Evolutionary conservation across 306 rosid species (phyloP).

Genomic region (Casuarina equisetifolia): DNA sequence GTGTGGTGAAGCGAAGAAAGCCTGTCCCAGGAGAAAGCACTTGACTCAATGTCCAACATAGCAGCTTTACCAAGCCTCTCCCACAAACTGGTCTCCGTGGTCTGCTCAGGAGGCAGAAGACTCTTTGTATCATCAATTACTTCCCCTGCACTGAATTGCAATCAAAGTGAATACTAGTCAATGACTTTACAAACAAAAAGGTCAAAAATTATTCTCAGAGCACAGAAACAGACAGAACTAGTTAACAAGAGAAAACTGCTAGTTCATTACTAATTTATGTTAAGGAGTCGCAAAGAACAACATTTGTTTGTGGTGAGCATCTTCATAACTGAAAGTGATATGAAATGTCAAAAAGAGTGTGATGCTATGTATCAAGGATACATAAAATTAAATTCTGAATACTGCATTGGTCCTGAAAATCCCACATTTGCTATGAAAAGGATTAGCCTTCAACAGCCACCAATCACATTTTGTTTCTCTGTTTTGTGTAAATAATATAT

Average conservation of each 20-base stretch:
- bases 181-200: not conserved
- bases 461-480: not conserved
- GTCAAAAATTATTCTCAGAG: not conserved
- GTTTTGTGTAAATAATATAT: not conserved
- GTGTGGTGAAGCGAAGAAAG: constrained; percentile 87
- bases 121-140: constrained; percentile 32
- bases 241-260: not conserved
- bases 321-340: not conserved
- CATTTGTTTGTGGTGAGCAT: not conserved
- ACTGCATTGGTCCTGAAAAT: not conserved
- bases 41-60: constrained; percentile 66
- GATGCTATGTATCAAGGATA: not conserved
- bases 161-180: constrained; percentile 22
- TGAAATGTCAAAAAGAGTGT: not conserved
- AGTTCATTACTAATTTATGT: not conserved
- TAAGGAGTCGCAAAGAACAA: not conserved
- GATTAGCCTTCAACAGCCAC: not conserved
- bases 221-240: not conserved
- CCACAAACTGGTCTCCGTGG: constrained; percentile 70
- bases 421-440: not conserved
- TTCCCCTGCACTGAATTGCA: constrained; percentile 55
- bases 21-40: constrained; percentile 71
- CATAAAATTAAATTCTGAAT: not conserved
- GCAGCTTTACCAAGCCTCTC: constrained; percentile 93
- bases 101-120: constrained; percentile 42